Evolutionary conservation across 768 basidiomycete genomes (phyloP).

Genomic region (Suillus subluteus): DNA sequence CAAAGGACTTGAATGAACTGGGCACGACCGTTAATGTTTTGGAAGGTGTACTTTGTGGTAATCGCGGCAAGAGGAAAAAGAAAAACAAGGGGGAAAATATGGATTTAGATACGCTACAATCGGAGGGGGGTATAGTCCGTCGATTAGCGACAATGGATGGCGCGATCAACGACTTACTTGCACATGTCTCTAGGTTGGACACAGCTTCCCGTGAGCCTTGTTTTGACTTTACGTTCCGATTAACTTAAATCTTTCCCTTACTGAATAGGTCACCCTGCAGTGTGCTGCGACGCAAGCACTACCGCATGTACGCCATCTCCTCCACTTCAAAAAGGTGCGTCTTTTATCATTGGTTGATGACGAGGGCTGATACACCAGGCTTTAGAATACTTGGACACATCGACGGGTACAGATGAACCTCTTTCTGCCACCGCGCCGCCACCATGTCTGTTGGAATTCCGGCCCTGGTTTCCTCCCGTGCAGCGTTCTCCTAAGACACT

Average conservation of each 20-base stretch:
- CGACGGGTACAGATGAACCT: background rate
- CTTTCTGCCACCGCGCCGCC: background rate
- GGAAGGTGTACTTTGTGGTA: constrained; percentile 1
- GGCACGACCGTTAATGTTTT: background rate
- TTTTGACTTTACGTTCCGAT: background rate
- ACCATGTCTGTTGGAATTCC: background rate
- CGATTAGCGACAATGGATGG: background rate
- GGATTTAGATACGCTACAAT: background rate
- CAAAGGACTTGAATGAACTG: background rate
- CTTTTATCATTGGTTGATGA: background rate
- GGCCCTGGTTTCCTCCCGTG: too few relatives aligned
- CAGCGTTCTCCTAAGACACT: background rate
- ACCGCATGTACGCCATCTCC: background rate
- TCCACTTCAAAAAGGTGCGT: background rate
- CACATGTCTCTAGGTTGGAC: background rate
- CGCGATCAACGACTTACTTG: background rate
- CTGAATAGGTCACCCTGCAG: background rate
- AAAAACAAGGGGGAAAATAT: too few relatives aligned
- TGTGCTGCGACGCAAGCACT: background rate
- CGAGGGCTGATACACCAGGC: background rate
- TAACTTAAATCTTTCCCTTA: background rate
- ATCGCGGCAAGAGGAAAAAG: background rate
- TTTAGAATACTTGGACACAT: background rate
- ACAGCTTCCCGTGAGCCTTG: background rate
- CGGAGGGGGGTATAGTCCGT: background rate